These are phyloP conservation scores for Pulveroboletus frians DNA, from an alignment of 768 basidiomycete genomes.

Conservation along the genomic window DNA sequence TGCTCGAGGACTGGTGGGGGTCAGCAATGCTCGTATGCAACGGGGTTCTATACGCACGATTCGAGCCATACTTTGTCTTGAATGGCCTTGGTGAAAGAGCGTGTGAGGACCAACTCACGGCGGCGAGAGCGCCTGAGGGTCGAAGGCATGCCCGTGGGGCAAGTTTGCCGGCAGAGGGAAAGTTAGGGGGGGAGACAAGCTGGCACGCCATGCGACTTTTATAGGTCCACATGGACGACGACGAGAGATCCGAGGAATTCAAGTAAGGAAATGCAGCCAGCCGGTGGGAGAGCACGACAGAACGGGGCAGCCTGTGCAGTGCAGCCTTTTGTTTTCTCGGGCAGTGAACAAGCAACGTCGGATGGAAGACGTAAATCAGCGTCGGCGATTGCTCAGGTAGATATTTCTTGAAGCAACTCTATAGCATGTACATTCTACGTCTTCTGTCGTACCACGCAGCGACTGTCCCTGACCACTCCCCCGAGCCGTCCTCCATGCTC, in stretches of 20 bases:
- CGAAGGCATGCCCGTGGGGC: constrained; percentile 34
- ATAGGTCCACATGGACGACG: constrained; percentile 20
- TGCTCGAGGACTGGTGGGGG: constrained; percentile 8
- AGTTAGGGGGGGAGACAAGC: constrained; percentile 10
- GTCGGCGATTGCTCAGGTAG: too few species aligned
- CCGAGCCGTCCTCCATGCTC: too few species aligned
- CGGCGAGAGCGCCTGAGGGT: constrained; percentile 45
- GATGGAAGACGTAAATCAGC: too few species aligned
- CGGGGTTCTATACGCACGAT: constrained; percentile 25
- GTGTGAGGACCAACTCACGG: constrained; percentile 43
- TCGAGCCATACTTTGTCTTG: constrained; percentile 36
- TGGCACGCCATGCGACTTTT: constrained; percentile 21
- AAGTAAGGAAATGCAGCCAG: constrained; percentile 3
- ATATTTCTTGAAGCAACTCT: too few species aligned
- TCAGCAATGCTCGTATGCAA: constrained; percentile 3
- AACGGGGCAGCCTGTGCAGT: too few species aligned
- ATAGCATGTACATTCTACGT: too few species aligned
- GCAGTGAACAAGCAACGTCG: too few species aligned
- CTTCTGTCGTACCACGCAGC: too few species aligned
- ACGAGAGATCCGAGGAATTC: constrained; percentile 15
- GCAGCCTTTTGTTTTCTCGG: too few species aligned
- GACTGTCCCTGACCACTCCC: too few species aligned
- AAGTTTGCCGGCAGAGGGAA: constrained; percentile 11
- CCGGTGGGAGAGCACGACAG: constrained; percentile 6
- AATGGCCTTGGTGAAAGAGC: constrained; percentile 46